Base-by-base conservation (phyloP, 1,284 basidiomycete genomes). In the Marasmius tenuissimus region DNA sequence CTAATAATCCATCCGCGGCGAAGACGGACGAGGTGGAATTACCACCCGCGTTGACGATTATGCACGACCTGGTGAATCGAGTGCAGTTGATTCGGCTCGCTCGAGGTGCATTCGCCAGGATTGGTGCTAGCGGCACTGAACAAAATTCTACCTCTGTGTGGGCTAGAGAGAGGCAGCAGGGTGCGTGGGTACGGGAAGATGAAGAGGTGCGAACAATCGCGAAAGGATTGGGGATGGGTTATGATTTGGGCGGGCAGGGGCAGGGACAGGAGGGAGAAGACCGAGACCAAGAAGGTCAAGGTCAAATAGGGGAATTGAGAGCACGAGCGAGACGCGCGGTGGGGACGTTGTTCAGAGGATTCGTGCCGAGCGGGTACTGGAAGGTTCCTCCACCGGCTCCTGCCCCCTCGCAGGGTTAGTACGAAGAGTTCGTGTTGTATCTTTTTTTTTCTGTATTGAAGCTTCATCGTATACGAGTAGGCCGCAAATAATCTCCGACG, bases 51-150 rank as follows among this genome's bases (percentile, higher is more conserved):
- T 65, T 56, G 59, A 67, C 33, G 20, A 66, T 63, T 49, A 73
- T 84, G 54, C 76, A 80, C 55, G 73, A 77, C 6, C 73, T 81
- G 4, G 73, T 76, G 68, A 55, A 75, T 47, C 79, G 79, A 1
- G 69, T 86, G 10, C 81, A 84, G 61, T 76, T 87, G 42, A 72
- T 86, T 58, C 84, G 83, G 65, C 83, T 84, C 65, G 76, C 82
- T 1, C 79, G 78, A 42, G 83, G 82, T 45, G 83, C 85, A 4
- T 72, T 83, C 33, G 78, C 85, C 76, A 83, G 89, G 40, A 47
- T 47, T 18, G 45, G 45, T 47, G 16, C 45, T 47, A n/a, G 3
- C 40, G n/a, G 45, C 20, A 7, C 45, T 47, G 20, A 18, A 10
- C 52, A 54, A 18, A n/a, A 37, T 14, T 70, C 78, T 12, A 83